Evolutionary conservation across 306 rosid genomes (phyloP), one percentile per base, ranked within the genome.

Genomic region (Sicyos baderoa): DNA sequence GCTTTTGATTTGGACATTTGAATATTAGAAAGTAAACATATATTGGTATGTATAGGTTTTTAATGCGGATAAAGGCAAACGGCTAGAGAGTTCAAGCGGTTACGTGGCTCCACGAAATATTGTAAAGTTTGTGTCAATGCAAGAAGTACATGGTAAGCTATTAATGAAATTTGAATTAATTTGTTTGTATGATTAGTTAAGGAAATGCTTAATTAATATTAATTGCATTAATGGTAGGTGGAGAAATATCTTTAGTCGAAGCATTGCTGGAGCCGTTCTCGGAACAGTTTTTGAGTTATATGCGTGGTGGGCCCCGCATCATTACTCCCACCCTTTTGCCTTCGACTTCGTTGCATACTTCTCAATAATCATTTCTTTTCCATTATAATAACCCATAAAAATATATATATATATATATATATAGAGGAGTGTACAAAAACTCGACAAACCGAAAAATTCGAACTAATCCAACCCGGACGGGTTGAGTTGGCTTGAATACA

Each of bases 111-210:
- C 96, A 12, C 73, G 89, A 54, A 97, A 93, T 67, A 85, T 89
- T 0, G 94, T 93, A 19, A 97, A 93, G 72, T 93, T 93, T 82
- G 91, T 93, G 51, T 86, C 94, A 0, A 86, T 89, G 88, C 79
- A 83, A 72, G 84, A 86, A 61, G 90, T 89, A 50, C 87, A 86
- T 3, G 76, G 98, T 89, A 54, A 80, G 95, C 75, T 49, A 29
- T 29, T 29, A 2, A 4, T 29, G 4, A 4, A 29, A 4, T 29
- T n/a, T n/a, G n/a, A n/a, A n/a, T n/a, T n/a, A 2, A 4, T n/a
- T n/a, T n/a, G n/a, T n/a, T n/a, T 29, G 35, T 29, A 29, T 29
- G 35, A 29, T 29, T 29, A 29, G 4, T 29, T 29, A 29, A 29
- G n/a, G n/a, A n/a, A 4, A 29, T 29, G 4, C 4, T n/a, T n/a